Evolutionary conservation across 192 early-diverging fungal species (phyloP).

Genomic region (Backusella mclennaniae): DNA sequence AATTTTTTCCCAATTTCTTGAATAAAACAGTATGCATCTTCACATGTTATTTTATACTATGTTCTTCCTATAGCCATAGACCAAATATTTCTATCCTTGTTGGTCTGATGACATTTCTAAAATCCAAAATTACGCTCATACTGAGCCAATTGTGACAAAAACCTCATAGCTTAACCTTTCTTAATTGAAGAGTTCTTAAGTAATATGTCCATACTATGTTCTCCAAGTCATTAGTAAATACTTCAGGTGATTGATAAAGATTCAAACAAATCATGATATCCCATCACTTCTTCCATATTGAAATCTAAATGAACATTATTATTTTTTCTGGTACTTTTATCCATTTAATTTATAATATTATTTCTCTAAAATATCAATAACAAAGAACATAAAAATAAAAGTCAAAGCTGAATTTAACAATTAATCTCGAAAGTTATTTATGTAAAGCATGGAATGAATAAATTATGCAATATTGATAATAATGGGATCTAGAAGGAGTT

Average conservation of each 20-base stretch:
- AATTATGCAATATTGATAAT: background rate
- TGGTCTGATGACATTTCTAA: conserved; percentile 85
- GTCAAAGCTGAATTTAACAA: background rate
- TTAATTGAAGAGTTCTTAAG: conserved; percentile 98
- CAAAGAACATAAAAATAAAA: background rate
- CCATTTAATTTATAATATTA: too few relatives aligned
- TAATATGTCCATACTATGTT: background rate
- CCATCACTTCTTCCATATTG: too few relatives aligned
- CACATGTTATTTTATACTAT: too few relatives aligned
- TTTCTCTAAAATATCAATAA: background rate
- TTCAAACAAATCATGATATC: too few relatives aligned
- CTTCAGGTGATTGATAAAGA: too few relatives aligned
- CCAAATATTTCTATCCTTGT: conserved; percentile 77
- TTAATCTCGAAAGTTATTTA: background rate
- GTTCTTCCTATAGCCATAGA: background rate
- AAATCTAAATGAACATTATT: too few relatives aligned
- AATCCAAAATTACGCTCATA: conserved; percentile 89
- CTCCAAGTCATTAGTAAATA: background rate
- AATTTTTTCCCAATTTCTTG: too few relatives aligned
- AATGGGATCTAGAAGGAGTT: background rate
- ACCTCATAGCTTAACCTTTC: conserved; percentile 93
- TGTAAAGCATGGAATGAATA: background rate
- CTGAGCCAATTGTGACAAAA: conserved; percentile 73
- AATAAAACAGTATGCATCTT: too few relatives aligned
- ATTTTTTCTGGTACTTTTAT: too few relatives aligned